A percentile compares a stretch with the other conserved stretches of the same genome.
phyloP scores from a whole-genome alignment of 2,329 filamentous ascomycete species.

The Penicillium sp. region DNA sequence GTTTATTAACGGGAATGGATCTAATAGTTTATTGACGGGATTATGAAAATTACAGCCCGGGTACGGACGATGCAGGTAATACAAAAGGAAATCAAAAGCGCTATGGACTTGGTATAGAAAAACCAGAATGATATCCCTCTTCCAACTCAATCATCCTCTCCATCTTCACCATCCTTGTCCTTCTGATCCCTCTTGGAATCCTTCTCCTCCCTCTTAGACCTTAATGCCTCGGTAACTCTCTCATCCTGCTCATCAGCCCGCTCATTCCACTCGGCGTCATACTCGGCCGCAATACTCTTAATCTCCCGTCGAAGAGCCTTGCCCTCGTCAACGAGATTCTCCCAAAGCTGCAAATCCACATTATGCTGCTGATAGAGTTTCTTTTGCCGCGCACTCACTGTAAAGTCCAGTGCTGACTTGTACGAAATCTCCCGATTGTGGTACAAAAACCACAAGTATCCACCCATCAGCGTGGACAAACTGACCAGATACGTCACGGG shows the following conservation, averaged over 20 bases:
- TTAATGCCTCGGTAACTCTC: slow-evolving; percentile 50
- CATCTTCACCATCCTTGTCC: slow-evolving; percentile 16
- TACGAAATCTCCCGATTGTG: slow-evolving; percentile 87
- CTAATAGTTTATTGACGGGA: not conserved
- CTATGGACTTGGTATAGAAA: not conserved
- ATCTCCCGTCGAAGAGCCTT: slow-evolving; percentile 75
- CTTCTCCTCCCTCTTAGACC: slow-evolving; percentile 43
- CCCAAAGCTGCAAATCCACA: slow-evolving; percentile 73
- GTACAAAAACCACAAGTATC: slow-evolving; percentile 90
- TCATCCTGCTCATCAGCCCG: slow-evolving; percentile 64
- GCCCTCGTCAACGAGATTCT: slow-evolving; percentile 69
- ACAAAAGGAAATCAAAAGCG: slow-evolving; percentile 1
- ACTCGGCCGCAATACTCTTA: slow-evolving; percentile 73
- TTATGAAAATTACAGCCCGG: not conserved
- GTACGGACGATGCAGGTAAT: slow-evolving; percentile 4
- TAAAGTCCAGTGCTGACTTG: slow-evolving; percentile 79
- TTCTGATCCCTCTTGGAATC: slow-evolving; percentile 24
- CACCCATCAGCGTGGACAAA: slow-evolving; percentile 78
- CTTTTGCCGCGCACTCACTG: slow-evolving; percentile 70
- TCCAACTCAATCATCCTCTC: not conserved
- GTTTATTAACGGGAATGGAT: slow-evolving; percentile 1
- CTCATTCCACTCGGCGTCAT: slow-evolving; percentile 88
- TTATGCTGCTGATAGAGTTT: slow-evolving; percentile 69
- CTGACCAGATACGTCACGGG: slow-evolving; percentile 85
- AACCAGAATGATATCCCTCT: slow-evolving; percentile 6